Evolutionary conservation across 805 yeast species (phyloP), one percentile per base, ranked within the genome.

Genomic region (Aciculoconidium aculeatum): DNA sequence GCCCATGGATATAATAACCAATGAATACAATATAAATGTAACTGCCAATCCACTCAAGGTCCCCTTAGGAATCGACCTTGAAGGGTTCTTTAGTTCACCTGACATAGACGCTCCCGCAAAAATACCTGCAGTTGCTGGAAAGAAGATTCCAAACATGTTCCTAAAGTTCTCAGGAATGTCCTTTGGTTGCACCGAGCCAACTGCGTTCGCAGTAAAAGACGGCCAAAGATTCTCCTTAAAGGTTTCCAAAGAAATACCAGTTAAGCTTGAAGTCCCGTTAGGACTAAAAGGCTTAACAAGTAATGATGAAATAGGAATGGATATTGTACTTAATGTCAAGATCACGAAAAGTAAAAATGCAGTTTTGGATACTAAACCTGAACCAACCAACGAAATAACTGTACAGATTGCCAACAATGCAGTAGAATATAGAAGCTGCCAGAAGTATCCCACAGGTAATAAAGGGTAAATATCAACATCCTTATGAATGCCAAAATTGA

Each of bases 91-190:
- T 39, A 92, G 66, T 44, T 87, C 96, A 11, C 98, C 97, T 22
- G 96, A 86, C 99, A 92, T 92, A 14, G 95, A 83, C 2, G 98
- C 96, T 11, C 99, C 99, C 3, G 98, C 97, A 55, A 92, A 80
- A 15, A 92, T 88, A 34, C 99, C 99, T 5, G 97, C 96, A 0
- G 98, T 90, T 1, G 98, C 96, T 7, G 98, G 96, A 62, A 92
- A 92, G 52, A 92, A 86, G 25, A 92, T 84, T 3, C 97, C 97
- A 70, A 92, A 92, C 40, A 94, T 58, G 50, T 83, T 81, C 31
- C 78, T 75, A 48, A 90, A 86, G 1, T 79, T 85, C 51, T 90
- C 97, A 3, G 60, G 57, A 3, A 49, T 49, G 3, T 55, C 62
- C 5, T 55, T 49, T 10, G 69, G 75, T 25, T 45, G 53, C 16